Evolutionary conservation across 352 stramenopile species (phyloP), one percentile per base, ranked within the genome.

Genomic region (Pythium coloratum): DNA sequence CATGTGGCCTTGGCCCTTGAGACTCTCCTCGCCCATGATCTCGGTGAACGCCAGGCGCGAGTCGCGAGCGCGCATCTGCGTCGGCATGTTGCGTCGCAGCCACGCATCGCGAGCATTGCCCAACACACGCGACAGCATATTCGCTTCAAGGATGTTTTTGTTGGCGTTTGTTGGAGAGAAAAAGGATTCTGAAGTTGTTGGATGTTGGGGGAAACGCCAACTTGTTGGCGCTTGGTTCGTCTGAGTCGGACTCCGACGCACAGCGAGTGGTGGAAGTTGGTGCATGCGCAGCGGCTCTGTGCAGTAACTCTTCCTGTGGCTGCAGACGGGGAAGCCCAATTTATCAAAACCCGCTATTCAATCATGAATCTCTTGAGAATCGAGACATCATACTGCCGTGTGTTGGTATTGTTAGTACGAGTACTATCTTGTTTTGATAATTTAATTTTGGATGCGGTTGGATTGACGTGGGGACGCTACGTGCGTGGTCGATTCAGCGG

Each of bases 31-130:
- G 30, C 73, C 73, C 5, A 84, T 47, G 55, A 77, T 77, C 36
- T 82, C 77, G 7, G 72, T 70, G 67, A 79, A 82, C 6, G 75
- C 71, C 57, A 78, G 34, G 20, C 77, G 77, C 32, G 70, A 76
- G 69, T 77, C 72, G 18, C 67, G 65, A 40, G 71, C 62, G 13
- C 60, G 60, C 14, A 74, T 28, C 10, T 58, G 57, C 55, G 55
- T 56, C n/a, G 53, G 55, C 54, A 67, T 66, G 33, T 59, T 56
- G 46, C 61, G 62, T 2, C 55, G 65, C 57, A 62, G 18, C 58
- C 58, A 70, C 46, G 49, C 13, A 24, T 75, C 62, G 44, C 62
- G 58, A 12, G 61, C 57, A 14, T 62, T 68, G 30, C 20, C 55
- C 54, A 64, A 28, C 24, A 76, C 34, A 2, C 36, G 32, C 24